phyloP scores from a whole-genome alignment of 352 stramenopile species.

The Phytophthora constricta region DNA sequence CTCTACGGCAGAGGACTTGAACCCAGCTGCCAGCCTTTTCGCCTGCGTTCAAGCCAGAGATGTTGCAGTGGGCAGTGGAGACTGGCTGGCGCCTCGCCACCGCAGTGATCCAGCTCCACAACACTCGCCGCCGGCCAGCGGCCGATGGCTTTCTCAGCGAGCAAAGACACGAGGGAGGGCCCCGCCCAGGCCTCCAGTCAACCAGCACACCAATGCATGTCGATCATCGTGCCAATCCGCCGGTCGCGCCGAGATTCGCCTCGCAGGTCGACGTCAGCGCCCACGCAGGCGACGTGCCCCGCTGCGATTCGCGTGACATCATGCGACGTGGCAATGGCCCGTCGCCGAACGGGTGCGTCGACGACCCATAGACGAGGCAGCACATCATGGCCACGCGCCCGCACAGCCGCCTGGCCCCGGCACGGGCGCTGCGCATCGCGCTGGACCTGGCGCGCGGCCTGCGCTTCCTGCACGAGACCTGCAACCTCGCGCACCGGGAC shows the following conservation, averaged over 20 bases:
- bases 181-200: too few species aligned
- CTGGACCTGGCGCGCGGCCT: constrained; percentile 44
- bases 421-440: constrained; percentile 34
- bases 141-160: too few species aligned
- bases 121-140: too few species aligned
- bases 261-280: not conserved
- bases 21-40: too few species aligned
- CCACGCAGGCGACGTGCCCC: constrained; percentile 9
- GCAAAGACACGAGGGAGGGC: too few species aligned
- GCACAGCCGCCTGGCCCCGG: constrained; percentile 31
- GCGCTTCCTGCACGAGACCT: constrained; percentile 33
- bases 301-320: constrained; percentile 26
- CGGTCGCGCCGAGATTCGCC: not conserved
- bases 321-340: constrained; percentile 35
- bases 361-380: constrained; percentile 1
- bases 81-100: too few species aligned
- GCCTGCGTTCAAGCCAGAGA: too few species aligned
- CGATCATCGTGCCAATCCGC: not conserved
- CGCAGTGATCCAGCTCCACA: too few species aligned
- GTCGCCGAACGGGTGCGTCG: constrained; percentile 7
- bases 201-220: too few species aligned
- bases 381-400: constrained; percentile 35
- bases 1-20: too few species aligned
- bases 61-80: too few species aligned
- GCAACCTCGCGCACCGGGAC: constrained; percentile 53